Evolutionary conservation across 2,329 filamentous ascomycete genomes (phyloP), one percentile per base, ranked within the genome.

Genomic region (Apiospora rasikravindrae): DNA sequence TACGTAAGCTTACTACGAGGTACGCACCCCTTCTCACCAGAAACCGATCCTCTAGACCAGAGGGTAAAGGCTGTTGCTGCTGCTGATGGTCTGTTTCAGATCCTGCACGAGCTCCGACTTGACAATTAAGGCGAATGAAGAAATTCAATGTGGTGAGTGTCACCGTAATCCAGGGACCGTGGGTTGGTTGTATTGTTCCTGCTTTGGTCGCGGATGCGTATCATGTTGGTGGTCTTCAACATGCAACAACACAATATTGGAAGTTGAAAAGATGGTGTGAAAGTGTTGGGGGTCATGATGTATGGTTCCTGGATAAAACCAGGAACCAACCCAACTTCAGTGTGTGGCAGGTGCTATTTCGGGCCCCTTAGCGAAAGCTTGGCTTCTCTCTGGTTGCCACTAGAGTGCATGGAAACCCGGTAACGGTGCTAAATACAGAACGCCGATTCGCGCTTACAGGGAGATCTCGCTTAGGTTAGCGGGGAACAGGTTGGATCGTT

Each of bases 1-100:
- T 33, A 40, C 57, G 19, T 64, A 64, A 64, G 57, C 57, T 64
- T 64, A 64, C 57, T 64, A 64, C 33, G 57, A 33, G 53, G 26
- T 26, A 4, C 53, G 22, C 29, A 7, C 53, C 51, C 16, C 16
- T 7, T 11, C 16, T 7, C 29, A 1, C 26, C 10, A 53, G 49
- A 61, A 61, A 5, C 16, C 0, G 19, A 61, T 61, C 53, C 53
- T 61, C 6, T 16, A 37, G 26, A 11, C 7, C 7, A 22, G 3
- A 22, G 13, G 16, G 29, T 10, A 61, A 61, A 61, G 29, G 53
- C 53, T 61, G 26, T 29, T 61, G 16, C 29, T 61, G 16, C 29
- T 37, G 29, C 53, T 19, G 53, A 37, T 61, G 53, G 53, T 37
- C 33, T 61, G 53, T 61, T 37, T 37, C 14, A 11, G 19, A 61